Evolutionary conservation across 2,329 filamentous ascomycete genomes (phyloP).

Genomic region (Cyphellophora europaea): DNA sequence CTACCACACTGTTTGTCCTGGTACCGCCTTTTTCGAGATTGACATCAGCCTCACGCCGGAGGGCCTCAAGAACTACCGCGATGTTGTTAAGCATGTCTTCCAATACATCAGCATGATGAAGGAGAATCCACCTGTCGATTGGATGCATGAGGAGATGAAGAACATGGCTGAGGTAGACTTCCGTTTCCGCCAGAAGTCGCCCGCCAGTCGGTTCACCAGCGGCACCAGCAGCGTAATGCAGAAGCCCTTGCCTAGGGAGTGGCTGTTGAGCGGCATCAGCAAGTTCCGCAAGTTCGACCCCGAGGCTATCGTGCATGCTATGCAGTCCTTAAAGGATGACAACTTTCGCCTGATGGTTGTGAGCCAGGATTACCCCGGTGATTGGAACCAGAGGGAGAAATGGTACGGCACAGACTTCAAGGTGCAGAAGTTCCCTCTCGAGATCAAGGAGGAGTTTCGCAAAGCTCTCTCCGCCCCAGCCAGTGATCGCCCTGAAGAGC

Average conservation of each 20-base stretch:
- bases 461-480: constrained; percentile 51
- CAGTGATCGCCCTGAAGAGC: constrained; percentile 53
- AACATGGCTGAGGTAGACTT: constrained; percentile 88
- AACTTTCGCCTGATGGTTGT: constrained; percentile 81
- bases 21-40: constrained; percentile 70
- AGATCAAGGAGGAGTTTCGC: constrained; percentile 64
- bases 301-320: constrained; percentile 61
- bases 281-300: constrained; percentile 73
- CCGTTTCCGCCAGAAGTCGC: constrained; percentile 87
- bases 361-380: constrained; percentile 72
- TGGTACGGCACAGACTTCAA: constrained; percentile 98
- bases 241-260: constrained; percentile 74
- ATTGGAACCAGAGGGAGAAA: constrained; percentile 81
- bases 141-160: constrained; percentile 91
- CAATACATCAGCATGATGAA: constrained; percentile 83
- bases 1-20: constrained; percentile 65
- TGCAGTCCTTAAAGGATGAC: constrained; percentile 70
- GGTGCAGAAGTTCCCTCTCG: constrained; percentile 65
- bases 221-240: constrained; percentile 83
- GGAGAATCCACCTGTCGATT: constrained; percentile 71
- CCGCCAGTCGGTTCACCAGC: constrained; percentile 82
- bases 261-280: constrained; percentile 71
- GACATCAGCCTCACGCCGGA: constrained; percentile 75
- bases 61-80: constrained; percentile 70
- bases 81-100: constrained; percentile 76